Evolutionary conservation across 164 flowering plant species (phyloP).

Genomic region (Taxillus chinensis): DNA sequence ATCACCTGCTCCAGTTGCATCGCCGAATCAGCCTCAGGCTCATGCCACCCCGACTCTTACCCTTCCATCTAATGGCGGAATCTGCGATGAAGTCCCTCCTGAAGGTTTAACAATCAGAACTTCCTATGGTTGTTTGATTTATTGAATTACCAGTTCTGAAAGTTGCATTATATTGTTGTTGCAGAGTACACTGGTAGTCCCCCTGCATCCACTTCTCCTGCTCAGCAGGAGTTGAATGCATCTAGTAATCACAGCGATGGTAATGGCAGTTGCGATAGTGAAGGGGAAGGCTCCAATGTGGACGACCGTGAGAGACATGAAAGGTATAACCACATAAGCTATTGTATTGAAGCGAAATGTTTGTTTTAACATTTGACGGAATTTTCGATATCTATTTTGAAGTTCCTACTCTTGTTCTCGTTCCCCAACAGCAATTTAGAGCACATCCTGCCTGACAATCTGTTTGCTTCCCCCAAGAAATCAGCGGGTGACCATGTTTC

Average conservation of each 20-base stretch:
- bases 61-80: slow-evolving; percentile 18
- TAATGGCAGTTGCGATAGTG: slow-evolving; percentile 10
- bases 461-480: slow-evolving; percentile 53
- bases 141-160: not conserved
- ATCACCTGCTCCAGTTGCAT: slow-evolving; percentile 24
- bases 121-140: not conserved
- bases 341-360: too few species aligned
- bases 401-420: not conserved
- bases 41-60: slow-evolving; percentile 19
- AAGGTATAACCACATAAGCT: slow-evolving; percentile 24
- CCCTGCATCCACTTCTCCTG: slow-evolving; percentile 12
- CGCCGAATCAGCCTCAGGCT: slow-evolving; percentile 19
- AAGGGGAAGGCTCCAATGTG: slow-evolving; percentile 17
- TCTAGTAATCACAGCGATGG: slow-evolving; percentile 7
- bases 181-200: slow-evolving; percentile 21
- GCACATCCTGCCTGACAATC: slow-evolving; percentile 54
- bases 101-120: slow-evolving; percentile 30
- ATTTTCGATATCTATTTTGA: not conserved
- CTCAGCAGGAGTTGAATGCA: slow-evolving; percentile 15
- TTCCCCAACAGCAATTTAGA: slow-evolving; percentile 26
- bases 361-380: too few species aligned
- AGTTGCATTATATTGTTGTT: slow-evolving; percentile 1
- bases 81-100: slow-evolving; percentile 16
- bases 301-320: slow-evolving; percentile 37
- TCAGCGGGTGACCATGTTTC: slow-evolving; percentile 23